Conservation (phyloP, 257 asterid genomes). For the Penstemon newberryi region DNA sequence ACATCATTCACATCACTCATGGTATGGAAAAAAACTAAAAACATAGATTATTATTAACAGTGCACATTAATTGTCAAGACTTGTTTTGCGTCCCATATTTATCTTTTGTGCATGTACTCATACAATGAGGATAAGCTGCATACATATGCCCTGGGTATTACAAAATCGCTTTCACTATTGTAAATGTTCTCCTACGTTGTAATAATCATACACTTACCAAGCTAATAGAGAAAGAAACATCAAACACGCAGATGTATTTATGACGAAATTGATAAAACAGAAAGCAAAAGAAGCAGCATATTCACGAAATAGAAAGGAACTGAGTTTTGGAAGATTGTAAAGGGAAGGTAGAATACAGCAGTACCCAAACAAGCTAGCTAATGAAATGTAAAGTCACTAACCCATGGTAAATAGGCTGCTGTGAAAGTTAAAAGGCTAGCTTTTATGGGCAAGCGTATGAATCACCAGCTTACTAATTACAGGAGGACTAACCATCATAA, state of each 20-base stretch:
- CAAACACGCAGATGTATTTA: background rate
- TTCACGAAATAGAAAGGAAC: background rate
- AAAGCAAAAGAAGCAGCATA: background rate
- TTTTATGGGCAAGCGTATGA: background rate
- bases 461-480: background rate
- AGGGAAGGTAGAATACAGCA: conserved; percentile 19
- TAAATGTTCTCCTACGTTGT: background rate
- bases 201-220: background rate
- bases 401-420: conserved; percentile 99
- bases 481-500: conserved; percentile 86
- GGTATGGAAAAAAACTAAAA: conserved; percentile 9
- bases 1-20: conserved; percentile 4
- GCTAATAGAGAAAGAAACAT: conserved; percentile 11
- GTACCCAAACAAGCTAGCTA: conserved; percentile 18
- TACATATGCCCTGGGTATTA: background rate
- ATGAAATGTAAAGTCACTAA: conserved; percentile 38
- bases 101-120: background rate
- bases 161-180: background rate
- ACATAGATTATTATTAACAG: background rate
- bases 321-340: background rate
- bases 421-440: conserved; percentile 84
- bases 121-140: background rate
- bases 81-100: background rate
- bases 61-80: conserved; percentile 6
- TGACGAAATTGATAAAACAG: background rate